Percentiles rank a stretch among this genome's conserved stretches.
Conservation (phyloP, 371 early-diverging fungal species). For the Apophysomyces sp. region DNA sequence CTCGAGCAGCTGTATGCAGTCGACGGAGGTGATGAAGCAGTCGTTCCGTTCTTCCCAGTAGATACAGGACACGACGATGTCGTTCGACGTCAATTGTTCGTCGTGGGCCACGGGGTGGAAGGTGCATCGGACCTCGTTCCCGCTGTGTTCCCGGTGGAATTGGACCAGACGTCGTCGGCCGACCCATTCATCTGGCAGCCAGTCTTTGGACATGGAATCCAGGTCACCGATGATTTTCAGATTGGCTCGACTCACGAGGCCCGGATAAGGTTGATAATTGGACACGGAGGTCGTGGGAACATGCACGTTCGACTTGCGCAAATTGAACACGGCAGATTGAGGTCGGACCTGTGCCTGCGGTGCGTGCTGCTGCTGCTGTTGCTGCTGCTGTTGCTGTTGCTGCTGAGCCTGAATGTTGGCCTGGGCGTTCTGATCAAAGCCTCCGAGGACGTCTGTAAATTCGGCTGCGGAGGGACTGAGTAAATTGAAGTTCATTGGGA, state of each 20-base stretch:
- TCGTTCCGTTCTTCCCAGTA: conserved; percentile 74
- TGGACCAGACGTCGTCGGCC: conserved; percentile 69
- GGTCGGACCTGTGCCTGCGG: background rate
- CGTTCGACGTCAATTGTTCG: conserved; percentile 42
- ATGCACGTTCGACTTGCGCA: background rate
- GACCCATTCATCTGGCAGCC: conserved; percentile 58
- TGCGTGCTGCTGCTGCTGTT: background rate
- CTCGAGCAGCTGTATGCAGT: conserved; percentile 74
- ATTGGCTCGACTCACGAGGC: conserved; percentile 64
- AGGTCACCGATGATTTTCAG: conserved; percentile 61
- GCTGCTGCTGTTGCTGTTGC: background rate
- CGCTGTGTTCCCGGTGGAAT: conserved; percentile 67
- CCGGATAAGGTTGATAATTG: conserved; percentile 49
- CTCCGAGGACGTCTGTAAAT: background rate
- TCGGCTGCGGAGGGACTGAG: background rate
- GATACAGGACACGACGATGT: conserved; percentile 77
- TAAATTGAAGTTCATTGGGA: background rate
- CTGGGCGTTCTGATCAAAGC: background rate
- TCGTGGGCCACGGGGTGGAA: conserved; percentile 65
- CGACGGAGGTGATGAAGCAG: conserved; percentile 79
- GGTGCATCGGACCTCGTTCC: conserved; percentile 61
- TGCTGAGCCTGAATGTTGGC: background rate
- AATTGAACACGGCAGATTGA: conserved; percentile 6
- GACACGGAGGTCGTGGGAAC: conserved; percentile 8
- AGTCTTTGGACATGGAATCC: conserved; percentile 53